Base-by-base conservation (phyloP, 2,329 filamentous ascomycete species). In the Sphaerulina musiva region DNA sequence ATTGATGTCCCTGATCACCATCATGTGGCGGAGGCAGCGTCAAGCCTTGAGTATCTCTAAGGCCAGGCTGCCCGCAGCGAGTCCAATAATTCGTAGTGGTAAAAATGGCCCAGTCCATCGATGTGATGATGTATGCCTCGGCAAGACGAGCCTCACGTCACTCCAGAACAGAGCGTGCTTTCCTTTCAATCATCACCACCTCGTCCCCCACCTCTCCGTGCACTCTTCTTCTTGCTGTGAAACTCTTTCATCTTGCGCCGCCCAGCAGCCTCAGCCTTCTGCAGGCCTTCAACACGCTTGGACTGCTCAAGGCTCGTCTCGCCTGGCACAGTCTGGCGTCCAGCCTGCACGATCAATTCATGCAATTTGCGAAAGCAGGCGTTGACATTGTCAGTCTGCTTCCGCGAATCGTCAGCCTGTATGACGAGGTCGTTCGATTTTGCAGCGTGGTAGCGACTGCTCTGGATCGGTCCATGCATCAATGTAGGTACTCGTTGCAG, bases 401-500 rank as follows among this genome's bases (percentile, higher is more conserved):
- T 83, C 39, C 82, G 78, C 57, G 78, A 80, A 55, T 83, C 80
- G 62, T 85, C 81, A 41, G 80, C 78, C 60, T 85, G 82, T 58
- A 85, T 82, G 50, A 85, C 74, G 23, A 85, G 68, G 54, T 74
- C 70, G 59, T 78, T 70, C 11, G 78, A 76, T 51, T 77, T 76
- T 29, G 74, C 69, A 20, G 81, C 77, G 56, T 76, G 72, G 66
- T 82, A 83, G 57, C 80, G 79, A 10, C 77, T 82, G 14, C 70
- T 60, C 43, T 73, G 72, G 51, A 85, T 72, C 29, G 73, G 64
- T 43, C 68, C 60, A 66, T 83, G 81, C 7, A 85, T 70, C 8
- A 80, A 61, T 17, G 67, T 68, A 42, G 82, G 82, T 20, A 85
- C 66, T 42, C 80, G 68, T 9, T 75, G 74, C 10, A 83, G 68